Evolutionary conservation across 805 yeast species (phyloP), one percentile per base, ranked within the genome.

Genomic region (Candida bentonensis): DNA sequence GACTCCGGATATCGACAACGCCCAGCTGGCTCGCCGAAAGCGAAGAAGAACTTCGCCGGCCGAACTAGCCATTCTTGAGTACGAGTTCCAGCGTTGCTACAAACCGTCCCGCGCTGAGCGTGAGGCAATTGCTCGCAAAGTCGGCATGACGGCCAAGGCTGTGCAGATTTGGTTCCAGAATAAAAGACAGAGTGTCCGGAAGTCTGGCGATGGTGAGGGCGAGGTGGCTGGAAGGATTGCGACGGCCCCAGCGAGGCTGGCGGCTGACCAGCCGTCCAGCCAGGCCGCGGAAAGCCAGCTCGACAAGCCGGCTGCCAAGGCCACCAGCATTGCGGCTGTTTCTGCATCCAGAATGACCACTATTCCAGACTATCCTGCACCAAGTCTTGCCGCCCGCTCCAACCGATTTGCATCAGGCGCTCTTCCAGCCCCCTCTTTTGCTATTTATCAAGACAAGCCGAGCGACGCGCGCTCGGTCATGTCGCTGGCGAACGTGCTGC

Each of bases 91-190:
- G 42, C 58, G 66, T 42, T 87, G 94, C 47, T 68, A 78, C 39
- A 85, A 94, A 42, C 98, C 98, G 40, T 80, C 82, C 58, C 81
- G 79, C 59, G 64, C 71, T 40, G 72, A 81, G 57, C 76, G 97
- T 53, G 69, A 75, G 39, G 82, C 79, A 51, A 83, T 92, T 51
- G 95, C 97, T 3, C 62, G 66, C 23, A 74, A 69, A 51, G 94
- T 92, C 34, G 79, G 78, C 52, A 92, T 92, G 97, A 77, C 89
- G n/a, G 96, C 88, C 62, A 86, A 88, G 61, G 95, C 96, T 1
- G 95, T 92, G 27, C 98, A 92, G 66, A 86, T 89, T 50, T 92
- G 98, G 98, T 92, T 92, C 66, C 98, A 92, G 65, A 92, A 92
- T 64, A 83, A 79, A 62, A 76, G 98, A 62, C 96, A 89, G 63